A percentile compares a stretch with the other conserved stretches of the same genome.
Conservation (phyloP, 768 basidiomycete genomes). For the Russula sp. region DNA sequence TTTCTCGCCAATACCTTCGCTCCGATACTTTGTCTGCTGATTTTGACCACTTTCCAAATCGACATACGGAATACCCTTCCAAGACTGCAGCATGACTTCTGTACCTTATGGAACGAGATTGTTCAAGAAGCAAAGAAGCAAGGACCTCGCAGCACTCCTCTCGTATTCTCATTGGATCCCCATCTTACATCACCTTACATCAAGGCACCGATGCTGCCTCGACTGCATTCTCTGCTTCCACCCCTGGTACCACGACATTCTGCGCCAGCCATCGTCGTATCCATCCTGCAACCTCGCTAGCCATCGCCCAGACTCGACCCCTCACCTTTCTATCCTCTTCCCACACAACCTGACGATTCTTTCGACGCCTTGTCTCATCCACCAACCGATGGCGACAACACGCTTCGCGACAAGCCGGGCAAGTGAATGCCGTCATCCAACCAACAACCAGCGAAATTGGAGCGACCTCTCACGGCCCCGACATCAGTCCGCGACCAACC, state of each 20-base stretch:
- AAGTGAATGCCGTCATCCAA: too few species aligned
- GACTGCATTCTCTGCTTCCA: neutral
- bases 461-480: too few species aligned
- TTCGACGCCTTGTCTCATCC: too few species aligned
- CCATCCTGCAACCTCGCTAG: neutral
- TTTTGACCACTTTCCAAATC: too few species aligned
- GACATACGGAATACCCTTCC: neutral
- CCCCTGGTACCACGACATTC: neutral
- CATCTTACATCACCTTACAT: neutral
- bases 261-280: neutral
- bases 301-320: neutral
- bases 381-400: too few species aligned
- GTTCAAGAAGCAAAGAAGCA: neutral
- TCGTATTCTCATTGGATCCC: neutral
- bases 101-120: neutral
- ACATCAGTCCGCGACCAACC: too few species aligned
- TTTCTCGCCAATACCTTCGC: neutral
- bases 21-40: too few species aligned
- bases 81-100: neutral
- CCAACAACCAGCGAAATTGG: too few species aligned
- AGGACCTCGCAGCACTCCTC: neutral
- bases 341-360: too few species aligned
- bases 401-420: too few species aligned
- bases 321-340: too few species aligned
- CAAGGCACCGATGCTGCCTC: too few species aligned